Base-by-base conservation (phyloP, 768 basidiomycete genomes). In the Boletus bicolor region DNA sequence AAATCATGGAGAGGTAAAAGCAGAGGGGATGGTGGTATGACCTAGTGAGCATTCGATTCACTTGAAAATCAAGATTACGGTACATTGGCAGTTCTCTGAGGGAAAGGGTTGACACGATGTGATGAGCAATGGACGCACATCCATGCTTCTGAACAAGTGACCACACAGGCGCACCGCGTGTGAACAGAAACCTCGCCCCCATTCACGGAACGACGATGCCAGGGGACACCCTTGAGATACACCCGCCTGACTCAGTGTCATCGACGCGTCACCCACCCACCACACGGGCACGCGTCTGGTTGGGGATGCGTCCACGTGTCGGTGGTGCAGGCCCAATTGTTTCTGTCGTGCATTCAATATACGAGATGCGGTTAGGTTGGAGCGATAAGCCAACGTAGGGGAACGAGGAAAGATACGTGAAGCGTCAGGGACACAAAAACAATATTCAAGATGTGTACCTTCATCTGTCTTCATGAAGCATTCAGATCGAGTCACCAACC, bases 321-420 rank as follows among this genome's bases (percentile, higher is more conserved):
- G 58, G 89, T 87, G 8, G 86, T 86, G 63, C 92, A 92, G 14
- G 88, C 82, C 89, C 91, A 93, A 4, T 89, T 91, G 62, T 83
- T 56, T 21, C 59, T 30, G 28, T 34, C 32, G 24, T 26, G 10
- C 30, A 4, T 32, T 30, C 21, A 2, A 15, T 9, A 35, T 8
- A 35, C 4, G 12, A 24, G 43, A 26, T 44, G 1, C 11, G 7
- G 11, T 12, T 19, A 39, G 10, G n/a, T 41, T 26, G 28, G 46
- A 34, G 2, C 8, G 5, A n/a, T 28, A 5, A 28, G 17, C 7
- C 24, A 10, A 48, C 15, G 4, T 4, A 24, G 14, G 9, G 24
- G 4, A 5, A 12, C 3, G 17, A 10, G 10, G 24, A 26, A 37
- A 28, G 5, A 4, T 14, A 15, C n/a, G n/a, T 9, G 10, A 12